Base-by-base conservation (phyloP, 148 eudicot genomes). In the Polygonum maritimum region DNA sequence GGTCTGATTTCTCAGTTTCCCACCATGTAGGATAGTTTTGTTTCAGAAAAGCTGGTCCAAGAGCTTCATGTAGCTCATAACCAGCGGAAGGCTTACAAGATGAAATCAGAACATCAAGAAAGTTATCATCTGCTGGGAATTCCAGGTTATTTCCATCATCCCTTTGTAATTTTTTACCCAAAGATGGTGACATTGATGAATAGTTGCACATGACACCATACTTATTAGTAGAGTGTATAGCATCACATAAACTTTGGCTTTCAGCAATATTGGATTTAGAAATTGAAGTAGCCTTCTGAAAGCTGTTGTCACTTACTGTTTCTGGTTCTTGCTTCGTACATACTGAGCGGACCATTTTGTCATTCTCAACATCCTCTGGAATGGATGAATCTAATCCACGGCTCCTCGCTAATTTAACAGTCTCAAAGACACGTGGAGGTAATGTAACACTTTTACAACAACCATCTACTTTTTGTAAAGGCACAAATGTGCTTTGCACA, bases 1-100 rank as follows among this genome's bases (percentile, higher is more conserved):
- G 79, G 65, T 79, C 79, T 54, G 76, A 54, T 36, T 81, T 81
- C 55, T 83, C 86, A 7, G 73, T 70, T 54, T 85, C 86, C 89
- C 83, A 83, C 70, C 85, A 80, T 57, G 73, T 76, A 65, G 81
- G 69, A 74, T 60, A 73, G 73, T 75, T 78, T 69, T 90, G 85
- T 73, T 87, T 87, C 48, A 63, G 74, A 79, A 86, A 91, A 38
- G 87, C 82, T 41, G 92, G 90, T 74, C 95, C 93, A 39, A 91
- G 76, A 38, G 87, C 97, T 85, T 91, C 98, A 79, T 86, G 89
- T n/a, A 94, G 85, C 86, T 94, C 98, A 81, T 81, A 88, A 35
- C 89, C 97, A 63, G 90, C 82, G 79, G 90, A 84, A 82, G 81
- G 86, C 63, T 74, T 76, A 69, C 76, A 75, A 60, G 91, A 81